Conservation (phyloP, 2,329 filamentous ascomycete species). For the Purpureocillium lavendulum region DNA sequence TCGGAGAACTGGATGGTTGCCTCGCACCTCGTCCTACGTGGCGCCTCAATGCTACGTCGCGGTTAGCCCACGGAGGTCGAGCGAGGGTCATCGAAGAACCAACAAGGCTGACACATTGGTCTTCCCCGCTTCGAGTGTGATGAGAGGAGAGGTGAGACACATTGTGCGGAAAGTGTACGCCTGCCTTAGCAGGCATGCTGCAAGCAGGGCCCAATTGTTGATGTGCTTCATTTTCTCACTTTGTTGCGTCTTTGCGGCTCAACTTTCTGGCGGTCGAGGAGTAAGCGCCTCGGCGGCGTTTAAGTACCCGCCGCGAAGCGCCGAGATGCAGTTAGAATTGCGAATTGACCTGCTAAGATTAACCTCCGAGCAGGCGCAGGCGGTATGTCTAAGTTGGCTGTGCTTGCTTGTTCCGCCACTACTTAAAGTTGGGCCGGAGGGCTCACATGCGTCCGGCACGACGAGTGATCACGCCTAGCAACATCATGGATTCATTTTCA, state of each 20-base stretch:
- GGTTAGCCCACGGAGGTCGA: not conserved
- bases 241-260: too few relatives aligned
- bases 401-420: not conserved
- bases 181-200: constrained; percentile 1
- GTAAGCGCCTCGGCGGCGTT: not conserved
- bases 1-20: constrained; percentile 5
- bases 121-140: constrained; percentile 1
- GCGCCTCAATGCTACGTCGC: constrained; percentile 1
- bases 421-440: not conserved
- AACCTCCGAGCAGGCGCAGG: not conserved
- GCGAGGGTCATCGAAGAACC: not conserved
- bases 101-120: not conserved
- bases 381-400: not conserved
- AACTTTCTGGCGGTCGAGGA: not conserved
- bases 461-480: too few relatives aligned
- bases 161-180: constrained; percentile 1
- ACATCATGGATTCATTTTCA: too few relatives aligned
- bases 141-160: constrained; percentile 1
- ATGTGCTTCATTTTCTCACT: not conserved
- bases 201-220: not conserved
- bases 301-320: not conserved
- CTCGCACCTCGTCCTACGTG: constrained; percentile 2
- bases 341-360: not conserved
- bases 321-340: not conserved
- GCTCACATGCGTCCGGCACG: too few relatives aligned